Conservation (phyloP, 2,329 filamentous ascomycete genomes). For the Xylariaceae sp. region DNA sequence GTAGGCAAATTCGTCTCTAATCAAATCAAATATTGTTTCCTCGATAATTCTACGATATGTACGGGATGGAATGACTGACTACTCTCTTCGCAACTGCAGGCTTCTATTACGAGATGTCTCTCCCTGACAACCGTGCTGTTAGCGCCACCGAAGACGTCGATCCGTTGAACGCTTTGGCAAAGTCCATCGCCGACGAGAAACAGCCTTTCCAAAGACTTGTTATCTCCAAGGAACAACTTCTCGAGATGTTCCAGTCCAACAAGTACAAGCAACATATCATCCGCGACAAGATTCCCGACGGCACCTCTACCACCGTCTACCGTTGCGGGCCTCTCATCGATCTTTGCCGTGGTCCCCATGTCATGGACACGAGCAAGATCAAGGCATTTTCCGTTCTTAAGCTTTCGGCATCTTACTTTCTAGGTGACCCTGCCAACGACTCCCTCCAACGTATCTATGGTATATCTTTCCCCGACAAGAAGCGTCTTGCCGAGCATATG, state of each 20-base stretch:
- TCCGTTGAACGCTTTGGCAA: constrained; percentile 78
- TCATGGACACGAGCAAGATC: constrained; percentile 89
- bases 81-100: constrained; percentile 51
- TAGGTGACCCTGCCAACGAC: constrained; percentile 91
- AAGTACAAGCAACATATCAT: constrained; percentile 99
- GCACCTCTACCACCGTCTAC: constrained; percentile 91
- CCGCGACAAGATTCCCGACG: constrained; percentile 85
- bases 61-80: constrained; percentile 47
- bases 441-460: constrained; percentile 96
- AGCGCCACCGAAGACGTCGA: constrained; percentile 75
- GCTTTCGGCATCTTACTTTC: constrained; percentile 78
- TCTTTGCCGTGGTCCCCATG: constrained; percentile 92
- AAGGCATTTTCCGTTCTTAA: constrained; percentile 94
- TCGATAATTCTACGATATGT: background rate
- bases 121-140: constrained; percentile 71
- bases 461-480: constrained; percentile 95
- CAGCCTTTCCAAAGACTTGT: constrained; percentile 90
- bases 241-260: constrained; percentile 97
- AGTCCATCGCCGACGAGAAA: constrained; percentile 90
- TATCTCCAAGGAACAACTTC: constrained; percentile 85
- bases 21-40: background rate
- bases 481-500: constrained; percentile 88
- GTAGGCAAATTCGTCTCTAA: background rate
- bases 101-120: constrained; percentile 97
- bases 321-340: constrained; percentile 92